These are phyloP conservation scores for Pharus latifolius DNA, from an alignment of 176 grass and related monocot genomes.

Conservation along the genomic window DNA sequence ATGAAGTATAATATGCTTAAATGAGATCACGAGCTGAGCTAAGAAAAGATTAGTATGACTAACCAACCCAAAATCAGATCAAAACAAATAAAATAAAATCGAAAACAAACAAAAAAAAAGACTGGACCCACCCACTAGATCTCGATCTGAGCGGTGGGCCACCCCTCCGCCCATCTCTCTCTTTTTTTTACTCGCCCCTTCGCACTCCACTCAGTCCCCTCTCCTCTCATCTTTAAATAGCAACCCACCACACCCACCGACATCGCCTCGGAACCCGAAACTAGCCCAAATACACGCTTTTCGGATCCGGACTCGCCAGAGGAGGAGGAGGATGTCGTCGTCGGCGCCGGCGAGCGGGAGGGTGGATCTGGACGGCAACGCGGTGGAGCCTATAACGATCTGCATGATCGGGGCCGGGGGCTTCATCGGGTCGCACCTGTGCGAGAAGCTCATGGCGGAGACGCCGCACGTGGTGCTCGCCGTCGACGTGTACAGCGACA, in stretches of 20 bases:
- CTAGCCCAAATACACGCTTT: conserved; percentile 10
- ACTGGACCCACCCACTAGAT: neutral
- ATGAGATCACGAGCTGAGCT: too few relatives aligned
- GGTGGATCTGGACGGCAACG: conserved; percentile 82
- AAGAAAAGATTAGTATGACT: too few relatives aligned
- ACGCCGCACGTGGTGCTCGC: conserved; percentile 58
- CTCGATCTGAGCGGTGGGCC: conserved; percentile 1
- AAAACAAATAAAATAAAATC: too few relatives aligned
- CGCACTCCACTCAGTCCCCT: neutral
- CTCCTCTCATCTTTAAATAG: neutral
- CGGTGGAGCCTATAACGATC: conserved; percentile 60
- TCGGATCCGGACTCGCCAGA: neutral
- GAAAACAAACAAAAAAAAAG: neutral
- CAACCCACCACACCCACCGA: conserved; percentile 9
- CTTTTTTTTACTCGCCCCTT: too few relatives aligned
- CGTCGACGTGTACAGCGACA: conserved; percentile 97
- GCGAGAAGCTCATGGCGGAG: conserved; percentile 96
- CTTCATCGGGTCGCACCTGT: conserved; percentile 97
- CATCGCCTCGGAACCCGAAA: conserved; percentile 4
- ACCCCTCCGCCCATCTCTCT: neutral
- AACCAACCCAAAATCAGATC: too few relatives aligned
- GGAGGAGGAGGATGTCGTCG: neutral
- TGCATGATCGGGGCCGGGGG: conserved; percentile 93
- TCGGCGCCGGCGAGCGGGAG: conserved; percentile 5
- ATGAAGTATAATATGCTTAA: too few relatives aligned